Evolutionary conservation across 345 rosid genomes (phyloP).

Genomic region (Hibiscus mutabilis): DNA sequence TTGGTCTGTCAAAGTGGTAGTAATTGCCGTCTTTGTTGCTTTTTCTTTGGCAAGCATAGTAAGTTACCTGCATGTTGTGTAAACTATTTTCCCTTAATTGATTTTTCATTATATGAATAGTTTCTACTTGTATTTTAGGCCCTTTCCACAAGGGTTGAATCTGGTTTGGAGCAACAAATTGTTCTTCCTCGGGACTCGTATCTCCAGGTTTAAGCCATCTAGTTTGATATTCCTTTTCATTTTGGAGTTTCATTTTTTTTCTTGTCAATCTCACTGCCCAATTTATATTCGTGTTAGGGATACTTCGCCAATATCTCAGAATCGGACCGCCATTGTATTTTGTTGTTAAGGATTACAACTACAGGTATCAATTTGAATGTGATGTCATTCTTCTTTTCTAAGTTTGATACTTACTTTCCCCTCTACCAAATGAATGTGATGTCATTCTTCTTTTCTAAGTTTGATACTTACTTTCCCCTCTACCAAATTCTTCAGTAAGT

Average conservation of each 20-base stretch:
- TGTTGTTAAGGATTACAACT: constrained; percentile 85
- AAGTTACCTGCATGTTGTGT: constrained; percentile 31
- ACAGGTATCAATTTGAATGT: constrained; percentile 46
- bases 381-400: neutral
- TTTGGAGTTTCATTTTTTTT: constrained; percentile 1
- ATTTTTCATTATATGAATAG: constrained; percentile 1
- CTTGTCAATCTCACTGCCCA: neutral
- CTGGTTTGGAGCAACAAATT: constrained; percentile 93
- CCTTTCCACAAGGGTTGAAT: constrained; percentile 72
- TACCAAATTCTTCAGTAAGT: neutral
- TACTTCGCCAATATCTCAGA: constrained; percentile 75
- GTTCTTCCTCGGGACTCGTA: constrained; percentile 96
- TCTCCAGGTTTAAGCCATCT: constrained; percentile 64
- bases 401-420: constrained; percentile 4
- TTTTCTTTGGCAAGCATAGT: constrained; percentile 75
- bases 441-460: neutral
- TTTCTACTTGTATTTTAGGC: constrained; percentile 41
- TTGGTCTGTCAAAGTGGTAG: constrained; percentile 75
- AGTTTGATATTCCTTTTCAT: neutral
- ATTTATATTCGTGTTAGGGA: constrained; percentile 39
- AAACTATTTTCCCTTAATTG: neutral
- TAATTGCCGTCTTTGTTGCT: constrained; percentile 68
- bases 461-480: constrained; percentile 1
- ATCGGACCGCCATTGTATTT: constrained; percentile 93
- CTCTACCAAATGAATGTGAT: constrained; percentile 10